A percentile compares a stretch with the other conserved stretches of the same genome.
These are phyloP conservation scores for Avena sativa DNA, from an alignment of 176 grass and related monocot genomes.

Conservation along the genomic window DNA sequence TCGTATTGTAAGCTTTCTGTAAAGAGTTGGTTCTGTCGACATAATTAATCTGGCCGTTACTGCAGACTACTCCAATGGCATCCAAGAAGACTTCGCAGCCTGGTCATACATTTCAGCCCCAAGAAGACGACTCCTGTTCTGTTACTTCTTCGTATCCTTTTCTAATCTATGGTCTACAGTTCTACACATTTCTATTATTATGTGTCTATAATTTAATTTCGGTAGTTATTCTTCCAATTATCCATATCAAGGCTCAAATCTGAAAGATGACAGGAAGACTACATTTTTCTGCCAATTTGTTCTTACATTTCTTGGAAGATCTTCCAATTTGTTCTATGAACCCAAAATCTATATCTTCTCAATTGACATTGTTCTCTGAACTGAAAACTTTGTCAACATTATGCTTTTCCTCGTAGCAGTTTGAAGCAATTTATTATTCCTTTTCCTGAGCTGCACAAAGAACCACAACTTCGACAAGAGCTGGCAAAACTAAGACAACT, in stretches of 20 bases:
- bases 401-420: slow-evolving; percentile 10
- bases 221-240: not conserved
- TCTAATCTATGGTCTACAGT: slow-evolving; percentile 17
- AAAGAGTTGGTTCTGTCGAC: slow-evolving; percentile 27
- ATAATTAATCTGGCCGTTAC: slow-evolving; percentile 34
- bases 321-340: not conserved
- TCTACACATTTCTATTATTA: slow-evolving; percentile 3
- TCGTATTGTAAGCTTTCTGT: slow-evolving; percentile 10
- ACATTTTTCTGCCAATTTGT: not conserved
- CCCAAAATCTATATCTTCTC: slow-evolving; percentile 12
- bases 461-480: slow-evolving; percentile 54
- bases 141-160: slow-evolving; percentile 84
- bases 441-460: slow-evolving; percentile 71
- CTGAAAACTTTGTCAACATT: slow-evolving; percentile 17
- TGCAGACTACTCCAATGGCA: slow-evolving; percentile 50
- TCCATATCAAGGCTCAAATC: not conserved
- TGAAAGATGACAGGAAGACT: slow-evolving; percentile 22
- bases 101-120: slow-evolving; percentile 47
- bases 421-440: slow-evolving; percentile 24
- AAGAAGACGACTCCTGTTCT: slow-evolving; percentile 73
- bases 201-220: slow-evolving; percentile 20
- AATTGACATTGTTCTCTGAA: slow-evolving; percentile 10
- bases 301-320: not conserved
- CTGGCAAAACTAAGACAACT: slow-evolving; percentile 63
- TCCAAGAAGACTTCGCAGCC: slow-evolving; percentile 53